Evolutionary conservation across 179 eudicot genomes (phyloP).

Genomic region (Actinidia polygama): DNA sequence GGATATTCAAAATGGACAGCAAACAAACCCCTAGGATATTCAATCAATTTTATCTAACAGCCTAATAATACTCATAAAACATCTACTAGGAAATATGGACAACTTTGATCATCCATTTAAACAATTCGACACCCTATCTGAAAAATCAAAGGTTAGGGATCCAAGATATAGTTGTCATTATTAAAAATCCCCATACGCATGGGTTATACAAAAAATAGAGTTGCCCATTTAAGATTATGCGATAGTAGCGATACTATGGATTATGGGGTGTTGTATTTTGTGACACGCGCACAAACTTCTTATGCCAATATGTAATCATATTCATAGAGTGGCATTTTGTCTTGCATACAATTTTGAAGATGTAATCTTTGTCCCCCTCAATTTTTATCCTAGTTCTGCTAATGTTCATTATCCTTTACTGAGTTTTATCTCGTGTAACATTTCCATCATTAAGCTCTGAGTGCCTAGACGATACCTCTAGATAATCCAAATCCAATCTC

Average conservation of each 20-base stretch:
- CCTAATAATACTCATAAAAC: background rate
- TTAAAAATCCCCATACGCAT: background rate
- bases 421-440: background rate
- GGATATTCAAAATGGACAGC: no score
- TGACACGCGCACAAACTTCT: background rate
- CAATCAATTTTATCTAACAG: background rate
- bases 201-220: background rate
- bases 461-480: background rate
- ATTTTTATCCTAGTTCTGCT: no score
- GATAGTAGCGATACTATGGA: background rate
- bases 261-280: background rate
- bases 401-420: background rate
- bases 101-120: background rate
- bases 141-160: conserved; percentile 3
- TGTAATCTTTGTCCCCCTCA: no score
- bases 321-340: background rate
- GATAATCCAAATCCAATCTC: background rate
- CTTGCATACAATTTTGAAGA: background rate
- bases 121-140: background rate
- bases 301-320: background rate
- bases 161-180: background rate
- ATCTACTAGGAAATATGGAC: background rate
- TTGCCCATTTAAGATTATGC: background rate
- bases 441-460: background rate
- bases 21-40: background rate